Conservation (phyloP, 2,329 filamentous ascomycete genomes). For the Alternaria conjuncta region DNA sequence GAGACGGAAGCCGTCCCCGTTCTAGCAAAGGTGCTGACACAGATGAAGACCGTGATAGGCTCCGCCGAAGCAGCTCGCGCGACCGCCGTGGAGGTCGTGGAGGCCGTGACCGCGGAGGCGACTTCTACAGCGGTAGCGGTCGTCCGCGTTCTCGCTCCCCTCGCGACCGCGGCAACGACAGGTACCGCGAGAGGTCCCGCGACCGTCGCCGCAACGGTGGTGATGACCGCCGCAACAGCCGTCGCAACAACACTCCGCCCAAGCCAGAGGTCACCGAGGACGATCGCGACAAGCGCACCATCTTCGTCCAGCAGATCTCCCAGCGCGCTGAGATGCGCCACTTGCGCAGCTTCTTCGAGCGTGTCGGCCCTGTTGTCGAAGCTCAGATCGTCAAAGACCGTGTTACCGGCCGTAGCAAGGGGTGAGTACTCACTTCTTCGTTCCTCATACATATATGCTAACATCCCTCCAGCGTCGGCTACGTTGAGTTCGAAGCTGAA, state of each 20-base stretch:
- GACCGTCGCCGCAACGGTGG: constrained; percentile 47
- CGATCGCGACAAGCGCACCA: constrained; percentile 93
- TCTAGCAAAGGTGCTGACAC: constrained; percentile 45
- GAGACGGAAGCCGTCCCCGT: constrained; percentile 40
- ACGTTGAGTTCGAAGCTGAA: constrained; percentile 98
- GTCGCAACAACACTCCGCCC: constrained; percentile 50
- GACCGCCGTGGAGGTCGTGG: constrained; percentile 35
- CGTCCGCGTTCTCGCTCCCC: constrained; percentile 48
- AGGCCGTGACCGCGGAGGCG: constrained; percentile 40
- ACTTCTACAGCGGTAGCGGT: constrained; percentile 50
- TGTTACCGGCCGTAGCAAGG: constrained; percentile 95
- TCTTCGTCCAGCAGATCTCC: constrained; percentile 98
- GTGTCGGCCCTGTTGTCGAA: constrained; percentile 92
- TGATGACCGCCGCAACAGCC: constrained; percentile 55
- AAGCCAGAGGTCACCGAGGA: constrained; percentile 87
- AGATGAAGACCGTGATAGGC: constrained; percentile 48
- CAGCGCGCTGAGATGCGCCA: constrained; percentile 91
- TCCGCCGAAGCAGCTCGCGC: constrained; percentile 33
- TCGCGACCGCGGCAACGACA: constrained; percentile 48
- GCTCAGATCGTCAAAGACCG: constrained; percentile 98
- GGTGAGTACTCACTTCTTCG: constrained; percentile 63
- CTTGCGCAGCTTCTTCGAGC: constrained; percentile 93
- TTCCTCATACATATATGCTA: constrained; percentile 38
- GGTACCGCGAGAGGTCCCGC: constrained; percentile 59
- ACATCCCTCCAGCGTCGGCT: constrained; percentile 77